These are phyloP conservation scores for Ascochyta viciae-villosae DNA, from an alignment of 2,329 filamentous ascomycete genomes.

Conservation along the genomic window DNA sequence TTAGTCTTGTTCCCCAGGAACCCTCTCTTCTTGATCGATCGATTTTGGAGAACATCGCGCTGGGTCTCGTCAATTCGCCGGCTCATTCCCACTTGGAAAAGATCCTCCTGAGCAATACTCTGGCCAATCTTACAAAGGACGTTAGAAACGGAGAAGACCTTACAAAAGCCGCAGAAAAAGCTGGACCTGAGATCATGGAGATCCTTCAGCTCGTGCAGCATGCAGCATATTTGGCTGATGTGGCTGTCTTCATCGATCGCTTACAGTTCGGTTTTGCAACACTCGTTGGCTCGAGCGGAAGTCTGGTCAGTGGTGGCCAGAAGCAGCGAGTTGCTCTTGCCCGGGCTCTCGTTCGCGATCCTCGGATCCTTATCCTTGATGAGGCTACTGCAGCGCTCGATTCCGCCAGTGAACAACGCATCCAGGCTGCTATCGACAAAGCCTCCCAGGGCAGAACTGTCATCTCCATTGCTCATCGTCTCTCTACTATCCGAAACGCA, in stretches of 20 bases:
- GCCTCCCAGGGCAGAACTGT: constrained; percentile 46
- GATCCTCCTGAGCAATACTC: constrained; percentile 57
- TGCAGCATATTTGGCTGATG: constrained; percentile 66
- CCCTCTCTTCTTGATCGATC: constrained; percentile 60
- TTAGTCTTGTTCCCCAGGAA: constrained; percentile 59
- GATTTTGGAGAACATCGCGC: constrained; percentile 62
- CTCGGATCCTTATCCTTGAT: constrained; percentile 65
- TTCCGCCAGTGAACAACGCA: constrained; percentile 63
- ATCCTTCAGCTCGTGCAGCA: constrained; percentile 59
- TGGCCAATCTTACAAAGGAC: constrained; percentile 61
- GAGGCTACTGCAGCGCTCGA: constrained; percentile 69
- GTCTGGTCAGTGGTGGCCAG: constrained; percentile 64
- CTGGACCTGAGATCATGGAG: constrained; percentile 43
- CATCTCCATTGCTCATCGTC: constrained; percentile 49
- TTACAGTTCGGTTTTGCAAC: constrained; percentile 59
- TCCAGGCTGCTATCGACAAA: constrained; percentile 54
- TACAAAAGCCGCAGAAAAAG: constrained; percentile 23
- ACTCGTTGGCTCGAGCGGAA: constrained; percentile 61
- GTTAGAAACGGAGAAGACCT: constrained; percentile 61
- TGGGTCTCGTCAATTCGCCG: constrained; percentile 56
- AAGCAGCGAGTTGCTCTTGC: constrained; percentile 67
- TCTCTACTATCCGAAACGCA: constrained; percentile 47
- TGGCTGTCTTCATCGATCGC: constrained; percentile 61
- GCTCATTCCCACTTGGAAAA: constrained; percentile 51
- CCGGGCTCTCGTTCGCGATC: constrained; percentile 62